These are phyloP conservation scores for Fusarium secorum DNA, from an alignment of 2,329 filamentous ascomycete species.

Conservation along the genomic window DNA sequence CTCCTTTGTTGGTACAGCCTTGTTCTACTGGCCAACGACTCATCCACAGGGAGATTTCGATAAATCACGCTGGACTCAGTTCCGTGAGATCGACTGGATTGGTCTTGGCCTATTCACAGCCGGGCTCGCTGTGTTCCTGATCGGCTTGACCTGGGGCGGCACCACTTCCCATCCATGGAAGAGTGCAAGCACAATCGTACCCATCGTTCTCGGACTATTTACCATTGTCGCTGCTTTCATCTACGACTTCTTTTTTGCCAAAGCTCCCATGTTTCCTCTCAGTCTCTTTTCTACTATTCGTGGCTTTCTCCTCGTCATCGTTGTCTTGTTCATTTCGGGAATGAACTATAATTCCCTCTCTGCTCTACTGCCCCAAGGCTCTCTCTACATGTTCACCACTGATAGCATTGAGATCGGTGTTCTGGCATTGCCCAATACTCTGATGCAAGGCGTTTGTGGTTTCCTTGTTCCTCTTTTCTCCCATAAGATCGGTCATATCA, in stretches of 20 bases:
- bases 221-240: neutral
- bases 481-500: slow-evolving; percentile 1
- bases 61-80: slow-evolving; percentile 11
- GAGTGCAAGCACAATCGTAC: neutral
- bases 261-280: slow-evolving; percentile 5
- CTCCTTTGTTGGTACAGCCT: slow-evolving; percentile 1
- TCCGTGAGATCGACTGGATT: slow-evolving; percentile 16
- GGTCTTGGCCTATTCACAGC: neutral
- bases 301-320: neutral
- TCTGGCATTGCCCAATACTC: neutral
- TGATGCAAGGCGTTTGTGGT: neutral
- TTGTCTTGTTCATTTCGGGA: slow-evolving; percentile 17
- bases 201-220: neutral
- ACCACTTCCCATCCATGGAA: slow-evolving; percentile 4
- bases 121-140: slow-evolving; percentile 1
- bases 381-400: slow-evolving; percentile 22
- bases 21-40: slow-evolving; percentile 18
- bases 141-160: slow-evolving; percentile 18
- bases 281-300: neutral
- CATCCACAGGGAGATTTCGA: slow-evolving; percentile 20
- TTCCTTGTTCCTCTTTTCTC: neutral
- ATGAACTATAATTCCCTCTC: slow-evolving; percentile 24
- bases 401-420: slow-evolving; percentile 18
- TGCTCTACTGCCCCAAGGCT: slow-evolving; percentile 13
- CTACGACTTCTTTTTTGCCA: slow-evolving; percentile 4